A percentile compares a stretch with the other conserved stretches of the same genome.
These are phyloP conservation scores for Mycena indigotica DNA, from an alignment of 768 basidiomycete species.

Conservation along the genomic window DNA sequence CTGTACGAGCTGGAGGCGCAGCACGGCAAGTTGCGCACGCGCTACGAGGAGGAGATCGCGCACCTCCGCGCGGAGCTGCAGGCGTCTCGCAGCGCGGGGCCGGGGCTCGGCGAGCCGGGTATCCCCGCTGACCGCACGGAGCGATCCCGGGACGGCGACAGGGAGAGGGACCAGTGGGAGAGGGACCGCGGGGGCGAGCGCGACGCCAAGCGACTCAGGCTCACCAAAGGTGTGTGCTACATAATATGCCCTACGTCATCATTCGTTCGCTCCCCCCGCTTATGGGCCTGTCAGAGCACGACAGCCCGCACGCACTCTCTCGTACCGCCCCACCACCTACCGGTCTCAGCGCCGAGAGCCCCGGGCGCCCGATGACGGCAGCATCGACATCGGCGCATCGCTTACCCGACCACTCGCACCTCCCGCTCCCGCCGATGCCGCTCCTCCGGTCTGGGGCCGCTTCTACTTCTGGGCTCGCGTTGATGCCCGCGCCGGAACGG, in stretches of 20 bases:
- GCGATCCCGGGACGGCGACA: conserved; percentile 42
- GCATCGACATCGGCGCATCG: background rate
- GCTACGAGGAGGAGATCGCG: conserved; percentile 84
- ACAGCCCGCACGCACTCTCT: conserved; percentile 6
- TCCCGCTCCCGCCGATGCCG: conserved; percentile 5
- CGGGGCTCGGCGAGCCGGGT: too few species aligned
- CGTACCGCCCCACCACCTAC: too few species aligned
- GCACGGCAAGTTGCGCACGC: conserved; percentile 81
- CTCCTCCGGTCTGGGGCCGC: background rate
- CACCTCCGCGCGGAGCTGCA: conserved; percentile 72
- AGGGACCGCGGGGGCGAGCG: too few species aligned
- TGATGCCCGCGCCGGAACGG: background rate
- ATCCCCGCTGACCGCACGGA: conserved; percentile 26
- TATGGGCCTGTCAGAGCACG: background rate
- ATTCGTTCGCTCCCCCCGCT: conserved; percentile 1
- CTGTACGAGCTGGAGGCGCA: conserved; percentile 91
- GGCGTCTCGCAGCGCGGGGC: conserved; percentile 37
- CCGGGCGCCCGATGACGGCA: conserved; percentile 7
- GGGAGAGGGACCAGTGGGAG: too few species aligned
- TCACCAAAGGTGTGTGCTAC: conserved; percentile 35
- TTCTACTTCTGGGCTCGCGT: background rate
- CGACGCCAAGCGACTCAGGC: conserved; percentile 65
- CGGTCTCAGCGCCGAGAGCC: background rate
- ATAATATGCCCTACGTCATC: too few species aligned
- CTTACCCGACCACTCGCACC: conserved; percentile 2